These are phyloP conservation scores for Cladophialophora bantiana DNA, from an alignment of 2,329 filamentous ascomycete species.

Conservation along the genomic window DNA sequence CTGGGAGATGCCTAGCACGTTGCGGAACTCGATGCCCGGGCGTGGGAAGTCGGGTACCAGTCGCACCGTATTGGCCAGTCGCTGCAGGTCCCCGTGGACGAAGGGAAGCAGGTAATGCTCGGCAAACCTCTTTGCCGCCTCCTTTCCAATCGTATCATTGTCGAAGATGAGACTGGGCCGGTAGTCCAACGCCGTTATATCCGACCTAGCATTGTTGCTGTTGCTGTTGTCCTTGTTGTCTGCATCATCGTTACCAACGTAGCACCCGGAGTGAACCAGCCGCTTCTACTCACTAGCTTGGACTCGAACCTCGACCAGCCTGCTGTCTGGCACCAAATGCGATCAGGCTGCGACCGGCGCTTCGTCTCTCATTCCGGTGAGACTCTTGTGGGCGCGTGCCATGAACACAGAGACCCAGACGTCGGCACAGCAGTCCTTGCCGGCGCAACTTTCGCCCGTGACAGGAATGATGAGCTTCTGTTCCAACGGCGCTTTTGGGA, in stretches of 20 bases:
- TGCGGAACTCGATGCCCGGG: constrained; percentile 61
- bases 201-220: constrained; percentile 36
- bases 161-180: constrained; percentile 58
- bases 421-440: constrained; percentile 67
- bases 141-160: constrained; percentile 57
- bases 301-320: constrained; percentile 63
- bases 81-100: constrained; percentile 55
- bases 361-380: constrained; percentile 70
- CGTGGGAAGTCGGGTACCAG: constrained; percentile 59
- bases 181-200: constrained; percentile 43
- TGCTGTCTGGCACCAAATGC: constrained; percentile 61
- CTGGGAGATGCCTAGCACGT: constrained; percentile 64
- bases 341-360: constrained; percentile 62
- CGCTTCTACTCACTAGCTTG: constrained; percentile 50
- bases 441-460: constrained; percentile 58
- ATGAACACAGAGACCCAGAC: constrained; percentile 58
- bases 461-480: constrained; percentile 64
- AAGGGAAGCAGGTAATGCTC: constrained; percentile 54
- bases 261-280: constrained; percentile 46
- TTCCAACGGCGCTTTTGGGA: constrained; percentile 49
- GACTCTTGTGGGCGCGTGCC: constrained; percentile 35
- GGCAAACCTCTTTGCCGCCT: constrained; percentile 53
- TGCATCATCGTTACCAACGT: constrained; percentile 22
- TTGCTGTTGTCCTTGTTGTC: constrained; percentile 30
- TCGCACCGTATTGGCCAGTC: constrained; percentile 60